Base-by-base conservation (phyloP, 129 eudicot species). In the Kitagawia praeruptora region DNA sequence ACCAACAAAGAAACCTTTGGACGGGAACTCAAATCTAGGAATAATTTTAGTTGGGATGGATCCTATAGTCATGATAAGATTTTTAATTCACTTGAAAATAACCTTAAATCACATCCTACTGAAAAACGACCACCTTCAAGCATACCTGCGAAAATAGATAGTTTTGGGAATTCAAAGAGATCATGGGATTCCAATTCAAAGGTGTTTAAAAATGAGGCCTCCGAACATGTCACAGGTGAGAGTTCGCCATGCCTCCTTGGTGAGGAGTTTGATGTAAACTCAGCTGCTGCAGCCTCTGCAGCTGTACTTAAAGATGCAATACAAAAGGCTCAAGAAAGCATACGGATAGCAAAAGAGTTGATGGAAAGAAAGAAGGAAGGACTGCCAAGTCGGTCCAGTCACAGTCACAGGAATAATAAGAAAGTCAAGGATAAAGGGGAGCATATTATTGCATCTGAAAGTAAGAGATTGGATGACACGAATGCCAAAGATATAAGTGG, bases 281-380 rank as follows among this genome's bases (percentile, higher is more conserved):
- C 98, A 64, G 89, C 82, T 34, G 96, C 97, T 6, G 98, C 93
- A 44, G 85, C 83, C 70, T 90, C 93, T 82, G 91, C 86, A 74
- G 97, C 91, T 77, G 91, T 93, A 74, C 85, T 96, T 81, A 91
- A 87, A 85, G 84, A 88, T 81, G 99, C 98, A 67, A 87, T 96
- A 63, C 93, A 90, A 76, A 91, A 90, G 86, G 99, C 99, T 75
- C 96, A 92, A 85, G 96, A 90, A 83, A 92, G 89, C 82, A 92
- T 96, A 82, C 89, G 97, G 34, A 82, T 87, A 42, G 98, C 98
- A 12, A 96, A 92, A 82, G 93, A 89, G 81, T 82, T 88, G 28
- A 84, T 88, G 87, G 91, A 95, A 45, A 88, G 93, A 81, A 86
- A 84, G 81, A 91, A 82, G 79, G 90, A 89, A 61, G 89, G 91